Evolutionary conservation across 495 filamentous ascomycete species (phyloP).

Genomic region (Parmelia sp.): DNA sequence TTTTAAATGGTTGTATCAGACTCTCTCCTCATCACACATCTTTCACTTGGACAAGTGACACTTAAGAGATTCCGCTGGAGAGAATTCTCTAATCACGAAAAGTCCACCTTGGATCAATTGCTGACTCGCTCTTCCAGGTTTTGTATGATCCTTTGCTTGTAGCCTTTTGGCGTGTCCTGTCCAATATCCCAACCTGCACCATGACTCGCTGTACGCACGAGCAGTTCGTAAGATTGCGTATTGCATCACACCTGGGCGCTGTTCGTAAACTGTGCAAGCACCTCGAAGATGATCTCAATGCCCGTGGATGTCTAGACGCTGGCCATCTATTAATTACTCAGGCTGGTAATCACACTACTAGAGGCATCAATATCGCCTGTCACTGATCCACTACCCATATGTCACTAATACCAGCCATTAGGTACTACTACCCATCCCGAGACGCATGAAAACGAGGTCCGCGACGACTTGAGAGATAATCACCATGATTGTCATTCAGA

Average conservation of each 20-base stretch:
- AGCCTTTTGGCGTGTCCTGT: not conserved
- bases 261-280: not conserved
- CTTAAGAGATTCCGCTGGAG: not conserved
- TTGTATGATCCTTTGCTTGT: not conserved
- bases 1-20: not conserved
- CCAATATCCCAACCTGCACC: not conserved
- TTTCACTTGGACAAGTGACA: not conserved
- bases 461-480: not conserved
- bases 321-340: not conserved
- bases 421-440: not conserved
- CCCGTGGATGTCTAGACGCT: not conserved
- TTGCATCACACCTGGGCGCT: not conserved
- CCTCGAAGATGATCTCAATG: not conserved
- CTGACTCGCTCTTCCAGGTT: not conserved
- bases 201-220: not conserved
- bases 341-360: not conserved
- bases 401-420: not conserved
- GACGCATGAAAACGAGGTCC: not conserved
- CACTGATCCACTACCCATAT: not conserved
- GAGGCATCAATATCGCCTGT: not conserved
- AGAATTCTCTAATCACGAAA: not conserved
- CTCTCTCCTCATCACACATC: not conserved
- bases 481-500: not conserved
- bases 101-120: not conserved
- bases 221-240: not conserved